Conservation (phyloP, 1,139 yeast species). For the Yamadazyma trypodendri region DNA sequence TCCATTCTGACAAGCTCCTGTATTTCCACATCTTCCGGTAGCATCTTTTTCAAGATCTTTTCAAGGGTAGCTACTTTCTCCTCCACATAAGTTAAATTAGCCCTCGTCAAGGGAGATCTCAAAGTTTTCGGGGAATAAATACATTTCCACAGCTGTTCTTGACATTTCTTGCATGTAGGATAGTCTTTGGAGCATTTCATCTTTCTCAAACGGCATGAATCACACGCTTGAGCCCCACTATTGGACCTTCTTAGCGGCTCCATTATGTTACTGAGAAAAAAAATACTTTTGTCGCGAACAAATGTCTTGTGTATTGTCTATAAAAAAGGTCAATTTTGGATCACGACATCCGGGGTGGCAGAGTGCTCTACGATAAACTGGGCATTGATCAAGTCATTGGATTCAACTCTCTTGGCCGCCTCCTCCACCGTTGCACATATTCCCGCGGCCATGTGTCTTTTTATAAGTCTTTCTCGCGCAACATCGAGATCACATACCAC, state of each 20-base stretch:
- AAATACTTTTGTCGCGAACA: background rate
- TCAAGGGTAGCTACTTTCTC: conserved; percentile 19
- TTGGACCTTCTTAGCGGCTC: conserved; percentile 1
- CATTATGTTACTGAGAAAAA: background rate
- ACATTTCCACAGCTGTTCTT: conserved; percentile 29
- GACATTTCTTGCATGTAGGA: conserved; percentile 28
- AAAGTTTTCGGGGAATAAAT: conserved; percentile 26
- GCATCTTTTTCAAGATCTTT: conserved; percentile 16
- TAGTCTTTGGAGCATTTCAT: conserved; percentile 27
- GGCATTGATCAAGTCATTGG: conserved; percentile 73
- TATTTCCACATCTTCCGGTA: conserved; percentile 22
- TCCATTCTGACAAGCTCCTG: conserved; percentile 17
- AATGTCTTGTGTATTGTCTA: background rate
- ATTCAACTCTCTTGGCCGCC: conserved; percentile 62
- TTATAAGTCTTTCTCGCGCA: conserved; percentile 60
- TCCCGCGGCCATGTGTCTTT: conserved; percentile 72
- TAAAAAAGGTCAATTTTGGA: conserved; percentile 8
- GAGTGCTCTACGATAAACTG: conserved; percentile 48
- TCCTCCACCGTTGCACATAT: conserved; percentile 53
- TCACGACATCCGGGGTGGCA: conserved; percentile 19
- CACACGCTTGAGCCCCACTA: conserved; percentile 21
- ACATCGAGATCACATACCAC: conserved; percentile 42
- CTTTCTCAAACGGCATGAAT: conserved; percentile 26
- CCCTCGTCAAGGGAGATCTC: conserved; percentile 27
- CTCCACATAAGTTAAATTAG: conserved; percentile 27